Conservation (phyloP, 1,284 basidiomycete genomes). For the Irpex lacteus region DNA sequence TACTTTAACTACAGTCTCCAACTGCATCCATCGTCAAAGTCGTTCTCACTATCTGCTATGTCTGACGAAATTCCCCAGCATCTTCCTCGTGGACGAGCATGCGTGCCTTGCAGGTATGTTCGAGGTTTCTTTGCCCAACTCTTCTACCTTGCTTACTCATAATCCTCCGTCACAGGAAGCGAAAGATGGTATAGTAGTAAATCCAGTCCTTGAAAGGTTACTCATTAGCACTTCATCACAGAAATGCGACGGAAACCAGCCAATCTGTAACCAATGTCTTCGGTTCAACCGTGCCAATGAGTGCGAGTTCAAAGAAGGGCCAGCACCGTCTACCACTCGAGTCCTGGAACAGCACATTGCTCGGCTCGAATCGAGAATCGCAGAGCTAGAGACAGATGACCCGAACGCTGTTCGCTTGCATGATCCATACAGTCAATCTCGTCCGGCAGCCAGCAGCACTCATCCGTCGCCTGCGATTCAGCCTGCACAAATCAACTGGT, state of each 20-base stretch:
- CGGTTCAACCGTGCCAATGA: constrained; percentile 23
- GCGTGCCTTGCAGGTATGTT: constrained; percentile 19
- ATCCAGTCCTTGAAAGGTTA: background rate
- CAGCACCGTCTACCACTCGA: constrained; percentile 13
- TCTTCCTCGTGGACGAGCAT: constrained; percentile 18
- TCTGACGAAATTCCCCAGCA: constrained; percentile 14
- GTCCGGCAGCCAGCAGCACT: constrained; percentile 16
- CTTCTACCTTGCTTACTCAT: background rate
- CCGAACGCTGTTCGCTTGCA: constrained; percentile 18
- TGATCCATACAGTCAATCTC: constrained; percentile 9
- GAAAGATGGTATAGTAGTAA: constrained; percentile 16
- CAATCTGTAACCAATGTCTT: constrained; percentile 17
- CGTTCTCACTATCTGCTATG: constrained; percentile 2
- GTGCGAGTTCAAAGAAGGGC: constrained; percentile 17
- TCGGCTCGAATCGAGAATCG: constrained; percentile 14
- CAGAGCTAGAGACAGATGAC: constrained; percentile 17
- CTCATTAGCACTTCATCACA: background rate
- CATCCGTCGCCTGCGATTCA: background rate
- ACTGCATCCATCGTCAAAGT: background rate
- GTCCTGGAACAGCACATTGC: constrained; percentile 19
- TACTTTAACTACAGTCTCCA: background rate
- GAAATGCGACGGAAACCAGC: constrained; percentile 20
- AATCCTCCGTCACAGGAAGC: constrained; percentile 9
- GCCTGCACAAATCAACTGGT: constrained; percentile 13
- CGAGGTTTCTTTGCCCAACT: background rate